A percentile compares a stretch with the other conserved stretches of the same genome.
phyloP scores from a whole-genome alignment of 441 rosid species.

The Syzygium malaccense region DNA sequence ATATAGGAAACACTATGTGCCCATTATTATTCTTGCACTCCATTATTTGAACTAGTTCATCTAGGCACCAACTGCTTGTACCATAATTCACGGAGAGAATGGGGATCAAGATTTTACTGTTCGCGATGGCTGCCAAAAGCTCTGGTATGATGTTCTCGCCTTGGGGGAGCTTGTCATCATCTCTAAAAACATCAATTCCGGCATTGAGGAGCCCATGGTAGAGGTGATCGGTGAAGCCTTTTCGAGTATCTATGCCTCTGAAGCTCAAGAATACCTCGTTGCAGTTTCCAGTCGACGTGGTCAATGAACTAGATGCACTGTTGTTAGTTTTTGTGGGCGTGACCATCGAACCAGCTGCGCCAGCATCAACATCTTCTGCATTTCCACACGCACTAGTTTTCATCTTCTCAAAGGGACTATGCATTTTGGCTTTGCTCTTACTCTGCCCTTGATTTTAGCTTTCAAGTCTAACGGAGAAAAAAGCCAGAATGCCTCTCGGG shows the following conservation, averaged over 20 bases:
- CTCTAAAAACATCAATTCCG: neutral
- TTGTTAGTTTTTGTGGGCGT: too few relatives aligned
- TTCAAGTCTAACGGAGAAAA: too few relatives aligned
- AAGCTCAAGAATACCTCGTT: neutral
- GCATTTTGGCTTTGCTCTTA: too few relatives aligned
- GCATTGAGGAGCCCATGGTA: rapidly evolving
- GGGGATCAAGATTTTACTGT: neutral
- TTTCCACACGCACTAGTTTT: too few relatives aligned
- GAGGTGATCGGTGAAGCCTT: neutral
- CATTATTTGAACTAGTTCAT: neutral
- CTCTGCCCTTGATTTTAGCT: too few relatives aligned
- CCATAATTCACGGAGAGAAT: neutral
- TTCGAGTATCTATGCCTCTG: neutral
- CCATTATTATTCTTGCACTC: neutral
- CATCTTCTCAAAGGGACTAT: too few relatives aligned
- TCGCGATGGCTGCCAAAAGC: neutral
- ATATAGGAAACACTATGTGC: neutral
- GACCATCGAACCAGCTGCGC: too few relatives aligned
- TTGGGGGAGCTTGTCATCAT: neutral
- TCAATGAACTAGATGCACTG: neutral
- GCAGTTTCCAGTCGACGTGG: rapidly evolving
- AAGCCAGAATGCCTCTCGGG: too few relatives aligned
- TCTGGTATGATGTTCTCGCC: neutral
- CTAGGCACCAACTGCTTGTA: neutral
- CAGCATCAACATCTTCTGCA: too few relatives aligned